phyloP scores from a whole-genome alignment of 148 eudicot genomes.

The Arbutus unedo region DNA sequence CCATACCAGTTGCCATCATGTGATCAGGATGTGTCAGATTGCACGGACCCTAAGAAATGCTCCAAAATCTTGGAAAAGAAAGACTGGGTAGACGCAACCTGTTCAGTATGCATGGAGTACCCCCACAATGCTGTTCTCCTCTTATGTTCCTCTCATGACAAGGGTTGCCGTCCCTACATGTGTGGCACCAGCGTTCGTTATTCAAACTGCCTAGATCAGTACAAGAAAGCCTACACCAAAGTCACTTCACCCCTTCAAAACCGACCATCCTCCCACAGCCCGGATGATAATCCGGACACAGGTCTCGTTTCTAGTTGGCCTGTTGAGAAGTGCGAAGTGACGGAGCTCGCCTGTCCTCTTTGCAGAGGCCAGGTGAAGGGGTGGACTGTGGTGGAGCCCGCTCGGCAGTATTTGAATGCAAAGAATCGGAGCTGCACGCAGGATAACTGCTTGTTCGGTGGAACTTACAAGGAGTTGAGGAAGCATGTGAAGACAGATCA shows the following conservation, averaged over 20 bases:
- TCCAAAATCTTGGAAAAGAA: conserved; percentile 33
- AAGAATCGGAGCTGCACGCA: conserved; percentile 55
- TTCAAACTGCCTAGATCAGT: conserved; percentile 69
- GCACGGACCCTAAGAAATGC: conserved; percentile 23
- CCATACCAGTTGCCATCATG: conserved; percentile 42
- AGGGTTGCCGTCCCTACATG: conserved; percentile 72
- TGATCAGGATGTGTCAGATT: conserved; percentile 8
- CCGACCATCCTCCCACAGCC: conserved; percentile 19
- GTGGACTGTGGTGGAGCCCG: conserved; percentile 61
- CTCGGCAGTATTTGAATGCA: conserved; percentile 42
- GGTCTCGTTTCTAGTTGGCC: conserved; percentile 25
- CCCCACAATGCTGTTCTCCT: conserved; percentile 75
- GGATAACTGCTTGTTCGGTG: conserved; percentile 45
- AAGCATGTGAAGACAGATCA: conserved; percentile 55
- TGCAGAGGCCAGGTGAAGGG: conserved; percentile 75
- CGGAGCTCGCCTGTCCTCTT: conserved; percentile 59
- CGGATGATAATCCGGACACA: conserved; percentile 16
- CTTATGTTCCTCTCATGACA: conserved; percentile 62
- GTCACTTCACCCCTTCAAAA: conserved; percentile 14
- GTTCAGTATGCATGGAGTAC: conserved; percentile 68
- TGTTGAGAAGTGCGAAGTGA: conserved; percentile 28
- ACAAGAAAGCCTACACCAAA: conserved; percentile 57
- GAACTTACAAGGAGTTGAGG: conserved; percentile 52
- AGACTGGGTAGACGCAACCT: conserved; percentile 62
- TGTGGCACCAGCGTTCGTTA: conserved; percentile 65